These are phyloP conservation scores for Melaleuca alternifolia DNA, from an alignment of 345 rosid genomes.

Conservation along the genomic window DNA sequence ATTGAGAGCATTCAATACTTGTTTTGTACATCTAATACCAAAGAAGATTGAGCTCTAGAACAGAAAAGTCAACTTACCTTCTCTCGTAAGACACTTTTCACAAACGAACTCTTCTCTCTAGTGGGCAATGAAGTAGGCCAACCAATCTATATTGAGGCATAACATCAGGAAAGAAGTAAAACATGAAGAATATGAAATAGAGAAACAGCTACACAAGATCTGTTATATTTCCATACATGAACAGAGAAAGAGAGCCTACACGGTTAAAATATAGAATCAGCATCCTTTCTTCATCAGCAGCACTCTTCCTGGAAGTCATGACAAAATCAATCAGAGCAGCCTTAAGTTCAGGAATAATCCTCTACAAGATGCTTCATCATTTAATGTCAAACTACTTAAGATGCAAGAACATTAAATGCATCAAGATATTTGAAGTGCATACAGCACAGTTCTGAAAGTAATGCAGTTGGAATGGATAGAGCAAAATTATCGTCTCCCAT, in stretches of 20 bases:
- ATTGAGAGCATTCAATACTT: background rate
- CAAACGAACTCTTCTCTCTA: conserved; percentile 58
- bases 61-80: conserved; percentile 33
- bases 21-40: background rate
- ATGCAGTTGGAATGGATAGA: background rate
- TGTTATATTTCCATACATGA: background rate
- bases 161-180: background rate
- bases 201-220: background rate
- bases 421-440: background rate
- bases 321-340: background rate
- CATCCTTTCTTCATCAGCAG: conserved; percentile 88
- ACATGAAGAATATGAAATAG: background rate
- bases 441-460: background rate
- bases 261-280: conserved; percentile 69
- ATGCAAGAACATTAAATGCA: background rate
- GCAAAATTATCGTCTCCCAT: background rate
- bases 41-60: background rate
- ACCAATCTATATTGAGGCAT: conserved; percentile 44
- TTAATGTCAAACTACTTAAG: background rate
- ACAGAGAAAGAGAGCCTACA: conserved; percentile 20
- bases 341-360: background rate
- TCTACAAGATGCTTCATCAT: background rate
- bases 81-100: conserved; percentile 57
- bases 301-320: conserved; percentile 48
- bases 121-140: conserved; percentile 96